These are phyloP conservation scores for Podospora didyma DNA, from an alignment of 495 filamentous ascomycete genomes.

Conservation along the genomic window DNA sequence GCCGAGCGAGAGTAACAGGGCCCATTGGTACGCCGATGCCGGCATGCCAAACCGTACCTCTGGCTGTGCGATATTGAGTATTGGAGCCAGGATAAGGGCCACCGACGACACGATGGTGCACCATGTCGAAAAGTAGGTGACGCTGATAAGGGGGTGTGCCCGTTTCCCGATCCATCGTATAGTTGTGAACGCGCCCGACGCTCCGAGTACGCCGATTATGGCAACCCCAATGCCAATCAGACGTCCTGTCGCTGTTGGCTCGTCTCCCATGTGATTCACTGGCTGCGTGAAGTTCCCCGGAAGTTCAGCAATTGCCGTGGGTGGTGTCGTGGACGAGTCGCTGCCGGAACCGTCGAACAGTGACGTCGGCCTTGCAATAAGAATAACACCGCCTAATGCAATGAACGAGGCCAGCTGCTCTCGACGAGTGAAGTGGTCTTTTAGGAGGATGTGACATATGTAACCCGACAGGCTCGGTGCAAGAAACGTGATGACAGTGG, in stretches of 20 bases:
- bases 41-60: conserved; percentile 63
- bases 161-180: conserved; percentile 83
- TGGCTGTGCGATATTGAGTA: conserved; percentile 42
- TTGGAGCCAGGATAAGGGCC: conserved; percentile 49
- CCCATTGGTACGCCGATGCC: conserved; percentile 60
- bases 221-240: conserved; percentile 68
- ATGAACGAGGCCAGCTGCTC: conserved; percentile 75
- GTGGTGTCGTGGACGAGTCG: neutral
- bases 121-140: conserved; percentile 79
- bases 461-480: conserved; percentile 80
- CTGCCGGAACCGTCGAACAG: conserved; percentile 38
- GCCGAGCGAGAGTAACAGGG: conserved; percentile 62
- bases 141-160: conserved; percentile 78
- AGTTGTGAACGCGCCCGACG: conserved; percentile 69
- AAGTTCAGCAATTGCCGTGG: neutral
- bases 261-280: conserved; percentile 22
- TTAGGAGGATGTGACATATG: conserved; percentile 69
- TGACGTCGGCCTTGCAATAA: conserved; percentile 75
- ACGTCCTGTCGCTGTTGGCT: conserved; percentile 61
- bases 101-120: conserved; percentile 62
- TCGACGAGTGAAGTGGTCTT: conserved; percentile 72
- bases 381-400: conserved; percentile 73
- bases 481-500: conserved; percentile 90
- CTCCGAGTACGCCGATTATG: conserved; percentile 76
- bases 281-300: no score